Percentiles rank a stretch among this genome's conserved stretches.
Evolutionary conservation across 768 basidiomycete genomes (phyloP).

Genomic region (Lyophyllum atratum): DNA sequence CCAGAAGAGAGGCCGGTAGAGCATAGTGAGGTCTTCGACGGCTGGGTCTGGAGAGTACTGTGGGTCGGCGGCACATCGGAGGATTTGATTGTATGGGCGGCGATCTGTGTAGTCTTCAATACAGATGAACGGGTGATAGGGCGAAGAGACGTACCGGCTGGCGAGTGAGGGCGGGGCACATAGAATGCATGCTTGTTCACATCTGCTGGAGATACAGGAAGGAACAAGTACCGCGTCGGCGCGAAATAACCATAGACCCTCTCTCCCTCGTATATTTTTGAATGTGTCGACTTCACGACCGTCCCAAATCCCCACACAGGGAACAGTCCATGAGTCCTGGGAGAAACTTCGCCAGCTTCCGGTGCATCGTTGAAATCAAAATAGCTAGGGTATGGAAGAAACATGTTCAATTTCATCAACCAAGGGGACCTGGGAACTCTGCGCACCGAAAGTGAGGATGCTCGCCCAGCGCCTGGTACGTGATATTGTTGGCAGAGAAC

Average conservation of each 20-base stretch:
- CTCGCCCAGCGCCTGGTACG: slow-evolving; percentile 61
- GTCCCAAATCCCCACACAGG: slow-evolving; percentile 78
- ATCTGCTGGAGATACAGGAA: slow-evolving; percentile 51
- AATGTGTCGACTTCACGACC: slow-evolving; percentile 49
- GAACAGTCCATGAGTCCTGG: slow-evolving; percentile 58
- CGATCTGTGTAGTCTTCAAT: slow-evolving; percentile 41
- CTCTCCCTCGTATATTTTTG: slow-evolving; percentile 53
- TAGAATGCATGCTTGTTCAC: slow-evolving; percentile 58
- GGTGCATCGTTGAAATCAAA: slow-evolving; percentile 67
- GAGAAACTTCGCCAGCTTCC: slow-evolving; percentile 35
- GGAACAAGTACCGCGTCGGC: slow-evolving; percentile 55
- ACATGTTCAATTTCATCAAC: not conserved
- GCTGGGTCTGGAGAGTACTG: slow-evolving; percentile 49
- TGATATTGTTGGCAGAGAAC: slow-evolving; percentile 72
- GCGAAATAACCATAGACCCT: slow-evolving; percentile 67
- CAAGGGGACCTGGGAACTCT: not conserved
- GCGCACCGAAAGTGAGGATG: slow-evolving; percentile 51
- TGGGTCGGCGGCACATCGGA: slow-evolving; percentile 57
- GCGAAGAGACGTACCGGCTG: slow-evolving; percentile 42
- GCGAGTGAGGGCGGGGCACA: slow-evolving; percentile 62
- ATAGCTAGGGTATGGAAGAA: slow-evolving; percentile 42
- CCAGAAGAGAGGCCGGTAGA: slow-evolving; percentile 75
- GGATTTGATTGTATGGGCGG: slow-evolving; percentile 68
- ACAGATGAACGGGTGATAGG: not conserved
- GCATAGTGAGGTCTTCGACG: slow-evolving; percentile 67